Percentiles rank a stretch among this genome's conserved stretches.
Conservation (phyloP, 805 yeast species). For the Alloascoidea hylecoeti region DNA sequence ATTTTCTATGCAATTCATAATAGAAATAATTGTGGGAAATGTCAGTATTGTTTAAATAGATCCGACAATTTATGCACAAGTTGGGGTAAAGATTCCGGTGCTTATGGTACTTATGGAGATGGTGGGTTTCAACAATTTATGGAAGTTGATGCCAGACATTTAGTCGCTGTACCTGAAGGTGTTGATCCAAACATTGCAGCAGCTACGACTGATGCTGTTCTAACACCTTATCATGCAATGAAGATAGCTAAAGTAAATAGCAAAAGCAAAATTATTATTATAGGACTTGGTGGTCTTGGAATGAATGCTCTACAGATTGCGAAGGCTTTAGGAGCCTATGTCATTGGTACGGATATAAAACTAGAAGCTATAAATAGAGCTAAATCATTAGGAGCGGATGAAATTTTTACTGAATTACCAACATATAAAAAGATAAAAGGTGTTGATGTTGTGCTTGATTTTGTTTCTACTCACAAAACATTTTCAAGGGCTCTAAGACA, state of each 20-base stretch:
- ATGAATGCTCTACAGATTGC: constrained; percentile 18
- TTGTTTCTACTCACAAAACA: constrained; percentile 12
- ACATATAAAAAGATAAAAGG: constrained; percentile 16
- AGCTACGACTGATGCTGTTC: constrained; percentile 17
- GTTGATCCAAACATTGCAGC: constrained; percentile 17
- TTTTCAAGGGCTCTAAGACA: constrained; percentile 16
- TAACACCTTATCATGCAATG: constrained; percentile 21
- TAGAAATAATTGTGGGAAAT: constrained; percentile 14
- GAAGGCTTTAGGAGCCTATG: constrained; percentile 11
- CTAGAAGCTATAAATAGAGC: constrained; percentile 16
- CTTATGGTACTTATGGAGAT: constrained; percentile 15
- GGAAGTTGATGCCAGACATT: constrained; percentile 8
- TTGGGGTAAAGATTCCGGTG: constrained; percentile 10
- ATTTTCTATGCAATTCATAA: constrained; percentile 9
- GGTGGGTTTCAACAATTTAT: constrained; percentile 21
- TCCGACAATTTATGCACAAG: constrained; percentile 14
- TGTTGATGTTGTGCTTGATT: constrained; percentile 21
- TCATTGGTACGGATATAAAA: constrained; percentile 14
- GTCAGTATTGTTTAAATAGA: constrained; percentile 14
- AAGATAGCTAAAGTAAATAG: constrained; percentile 14
- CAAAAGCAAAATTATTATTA: constrained; percentile 13
- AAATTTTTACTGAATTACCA: constrained; percentile 19
- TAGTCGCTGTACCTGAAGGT: constrained; percentile 16
- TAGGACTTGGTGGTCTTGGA: constrained; percentile 22
- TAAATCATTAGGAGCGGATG: constrained; percentile 24